Evolutionary conservation across 1,139 yeast species (phyloP), one percentile per base, ranked within the genome.

Genomic region (Geotrichum candidum): DNA sequence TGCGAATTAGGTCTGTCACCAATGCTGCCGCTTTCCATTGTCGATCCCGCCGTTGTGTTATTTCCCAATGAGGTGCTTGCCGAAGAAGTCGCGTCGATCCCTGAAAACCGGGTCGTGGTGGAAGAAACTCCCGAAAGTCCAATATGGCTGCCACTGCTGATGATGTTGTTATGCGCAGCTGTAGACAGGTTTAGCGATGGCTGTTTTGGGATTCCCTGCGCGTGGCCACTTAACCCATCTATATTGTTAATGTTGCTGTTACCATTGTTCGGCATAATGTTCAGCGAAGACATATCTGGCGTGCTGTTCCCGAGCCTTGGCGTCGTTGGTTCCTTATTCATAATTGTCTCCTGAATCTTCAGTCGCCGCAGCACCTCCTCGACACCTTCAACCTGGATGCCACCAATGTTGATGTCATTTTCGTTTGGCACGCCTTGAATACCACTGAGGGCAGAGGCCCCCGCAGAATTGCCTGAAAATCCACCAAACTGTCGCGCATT

Each of bases 281-380:
- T 52, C 23, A 31, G 45, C 6, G 56, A 51, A 7, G 35, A 31
- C 18, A 15, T 10, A n/a, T 15, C 48, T 15, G 48, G 23, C 18
- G 48, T 41, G 48, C 48, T 41, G 22, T 41, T n/a, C n/a, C 22
- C 18, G n/a, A 23, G n/a, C 7, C 48, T 41, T 7, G 23, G 18
- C n/a, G 18, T 41, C 2, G 48, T 7, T 41, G 48, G 13, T 18
- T 41, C 48, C 23, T 56, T 56, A 3, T 35, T 33, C 3, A 57
- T 9, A 23, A 54, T 51, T 25, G 56, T 48, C 48, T 68, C 71
- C 48, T 69, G 65, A 1, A 66, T 66, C 58, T 68, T 68, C 9
- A 70, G 63, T 29, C 73, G 63, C 45, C 71, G 64, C 35, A 70
- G 61, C 25, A 71, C 71, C 25, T 70, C 72, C 22, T 71, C 73